Evolutionary conservation across 441 rosid species (phyloP).

Genomic region (Geranium incanum): DNA sequence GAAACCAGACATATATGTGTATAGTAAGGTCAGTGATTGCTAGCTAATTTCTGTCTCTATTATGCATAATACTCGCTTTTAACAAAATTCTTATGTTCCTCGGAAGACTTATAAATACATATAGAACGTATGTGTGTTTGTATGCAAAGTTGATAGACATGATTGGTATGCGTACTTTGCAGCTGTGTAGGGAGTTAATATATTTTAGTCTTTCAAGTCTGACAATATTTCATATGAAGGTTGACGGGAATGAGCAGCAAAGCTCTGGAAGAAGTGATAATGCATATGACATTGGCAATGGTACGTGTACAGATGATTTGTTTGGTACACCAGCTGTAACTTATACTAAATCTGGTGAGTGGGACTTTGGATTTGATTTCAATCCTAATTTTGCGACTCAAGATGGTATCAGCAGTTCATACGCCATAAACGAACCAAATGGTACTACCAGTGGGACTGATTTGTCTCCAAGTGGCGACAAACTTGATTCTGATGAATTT

Average conservation of each 20-base stretch:
- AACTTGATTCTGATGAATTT: conserved; percentile 26
- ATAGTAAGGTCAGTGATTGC: too few relatives aligned
- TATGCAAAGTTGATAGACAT: not conserved
- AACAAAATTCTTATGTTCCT: not conserved
- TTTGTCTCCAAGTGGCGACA: conserved; percentile 23
- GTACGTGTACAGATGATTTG: conserved; percentile 2
- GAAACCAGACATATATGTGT: too few relatives aligned
- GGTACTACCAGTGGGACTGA: conserved; percentile 21
- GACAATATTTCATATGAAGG: conserved; percentile 31
- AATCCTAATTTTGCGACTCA: conserved; percentile 21
- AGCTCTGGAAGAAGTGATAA: conserved; percentile 14
- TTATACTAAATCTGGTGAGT: conserved; percentile 10
- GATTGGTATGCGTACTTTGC: not conserved
- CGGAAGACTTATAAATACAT: not conserved
- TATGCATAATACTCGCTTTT: not conserved
- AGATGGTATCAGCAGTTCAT: conserved; percentile 14
- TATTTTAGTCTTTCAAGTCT: conserved; percentile 16
- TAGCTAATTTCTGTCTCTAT: not conserved
- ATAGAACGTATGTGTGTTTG: not conserved
- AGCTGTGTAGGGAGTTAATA: conserved; percentile 14
- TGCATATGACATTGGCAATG: conserved; percentile 24
- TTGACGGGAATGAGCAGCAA: conserved; percentile 20
- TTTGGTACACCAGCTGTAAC: conserved; percentile 13
- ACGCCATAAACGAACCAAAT: conserved; percentile 23
- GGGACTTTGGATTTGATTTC: conserved; percentile 7